Conservation (phyloP, 345 rosid genomes). For the Gossypium thurberi region DNA sequence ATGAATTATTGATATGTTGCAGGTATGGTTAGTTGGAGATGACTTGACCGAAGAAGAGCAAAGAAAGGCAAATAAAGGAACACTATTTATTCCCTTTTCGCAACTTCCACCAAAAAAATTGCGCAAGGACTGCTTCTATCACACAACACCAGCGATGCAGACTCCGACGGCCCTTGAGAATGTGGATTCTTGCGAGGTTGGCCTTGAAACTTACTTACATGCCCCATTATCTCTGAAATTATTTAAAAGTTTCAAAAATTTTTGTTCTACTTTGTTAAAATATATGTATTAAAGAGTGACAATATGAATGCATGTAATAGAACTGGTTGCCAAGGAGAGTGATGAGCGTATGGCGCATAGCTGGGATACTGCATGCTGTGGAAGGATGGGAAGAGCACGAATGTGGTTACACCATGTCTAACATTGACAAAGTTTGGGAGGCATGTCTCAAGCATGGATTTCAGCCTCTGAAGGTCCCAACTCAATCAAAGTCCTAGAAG, state of each 20-base stretch:
- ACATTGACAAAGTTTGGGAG: slow-evolving; percentile 15
- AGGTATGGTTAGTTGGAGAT: slow-evolving; percentile 39
- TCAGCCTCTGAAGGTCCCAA: slow-evolving; percentile 25
- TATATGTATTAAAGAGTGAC: not conserved
- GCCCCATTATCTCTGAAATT: too few relatives aligned
- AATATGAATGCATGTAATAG: not conserved
- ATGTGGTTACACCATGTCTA: slow-evolving; percentile 32
- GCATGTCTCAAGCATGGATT: slow-evolving; percentile 37
- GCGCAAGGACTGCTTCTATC: slow-evolving; percentile 40
- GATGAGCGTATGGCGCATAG: not conserved
- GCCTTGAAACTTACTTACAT: not conserved
- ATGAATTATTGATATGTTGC: not conserved
- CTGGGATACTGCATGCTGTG: slow-evolving; percentile 38
- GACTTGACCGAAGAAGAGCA: slow-evolving; percentile 26
- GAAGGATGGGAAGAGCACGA: slow-evolving; percentile 46
- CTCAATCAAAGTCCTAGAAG: slow-evolving; percentile 5
- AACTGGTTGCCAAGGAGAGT: slow-evolving; percentile 20
- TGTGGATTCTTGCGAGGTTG: slow-evolving; percentile 59
- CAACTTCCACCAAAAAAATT: slow-evolving; percentile 35
- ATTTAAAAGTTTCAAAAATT: too few relatives aligned
- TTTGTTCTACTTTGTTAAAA: not conserved
- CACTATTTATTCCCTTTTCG: slow-evolving; percentile 43
- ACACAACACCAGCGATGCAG: slow-evolving; percentile 15
- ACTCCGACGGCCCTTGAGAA: slow-evolving; percentile 33
- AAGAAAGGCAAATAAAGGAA: slow-evolving; percentile 36